Evolutionary conservation across 345 rosid genomes (phyloP).

Genomic region (Melastoma malabathricum): DNA sequence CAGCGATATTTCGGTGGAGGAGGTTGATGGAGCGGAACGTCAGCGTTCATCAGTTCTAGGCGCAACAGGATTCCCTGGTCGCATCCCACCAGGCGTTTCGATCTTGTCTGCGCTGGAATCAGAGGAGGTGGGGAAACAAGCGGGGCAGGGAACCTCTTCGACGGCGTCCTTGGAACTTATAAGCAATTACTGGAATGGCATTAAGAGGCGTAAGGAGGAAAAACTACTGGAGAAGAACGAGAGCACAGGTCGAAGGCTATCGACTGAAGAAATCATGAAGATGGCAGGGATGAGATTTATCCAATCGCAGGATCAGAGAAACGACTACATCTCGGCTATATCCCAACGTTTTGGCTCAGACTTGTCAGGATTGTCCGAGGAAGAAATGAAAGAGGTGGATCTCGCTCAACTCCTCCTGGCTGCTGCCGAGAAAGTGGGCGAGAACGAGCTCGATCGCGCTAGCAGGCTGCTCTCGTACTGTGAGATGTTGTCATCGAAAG

Average conservation of each 20-base stretch:
- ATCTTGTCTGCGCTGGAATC: too few species aligned
- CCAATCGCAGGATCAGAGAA: constrained; percentile 24
- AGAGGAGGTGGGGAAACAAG: too few species aligned
- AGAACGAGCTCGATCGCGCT: constrained; percentile 32
- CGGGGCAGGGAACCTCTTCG: too few species aligned
- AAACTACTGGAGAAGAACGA: too few species aligned
- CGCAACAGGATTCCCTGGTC: too few species aligned
- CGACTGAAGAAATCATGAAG: constrained; percentile 35
- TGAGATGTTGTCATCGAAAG: constrained; percentile 28
- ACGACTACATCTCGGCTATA: constrained; percentile 24
- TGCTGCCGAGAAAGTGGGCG: constrained; percentile 44
- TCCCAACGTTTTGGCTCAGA: constrained; percentile 36
- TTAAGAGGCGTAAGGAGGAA: too few species aligned
- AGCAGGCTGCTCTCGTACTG: constrained; percentile 32
- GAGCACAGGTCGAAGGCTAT: constrained; percentile 11
- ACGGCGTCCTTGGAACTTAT: too few species aligned
- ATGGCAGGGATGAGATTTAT: constrained; percentile 37
- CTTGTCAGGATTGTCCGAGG: constrained; percentile 34
- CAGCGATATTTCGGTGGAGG: too few species aligned
- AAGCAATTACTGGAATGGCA: too few species aligned
- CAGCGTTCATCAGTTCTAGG: too few species aligned
- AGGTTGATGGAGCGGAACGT: too few species aligned
- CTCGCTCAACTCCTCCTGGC: constrained; percentile 37
- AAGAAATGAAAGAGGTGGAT: constrained; percentile 41
- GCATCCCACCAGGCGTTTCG: too few species aligned